These are phyloP conservation scores for Hyaloraphidium curvatum DNA, from an alignment of 192 early-diverging fungal genomes.

Conservation along the genomic window DNA sequence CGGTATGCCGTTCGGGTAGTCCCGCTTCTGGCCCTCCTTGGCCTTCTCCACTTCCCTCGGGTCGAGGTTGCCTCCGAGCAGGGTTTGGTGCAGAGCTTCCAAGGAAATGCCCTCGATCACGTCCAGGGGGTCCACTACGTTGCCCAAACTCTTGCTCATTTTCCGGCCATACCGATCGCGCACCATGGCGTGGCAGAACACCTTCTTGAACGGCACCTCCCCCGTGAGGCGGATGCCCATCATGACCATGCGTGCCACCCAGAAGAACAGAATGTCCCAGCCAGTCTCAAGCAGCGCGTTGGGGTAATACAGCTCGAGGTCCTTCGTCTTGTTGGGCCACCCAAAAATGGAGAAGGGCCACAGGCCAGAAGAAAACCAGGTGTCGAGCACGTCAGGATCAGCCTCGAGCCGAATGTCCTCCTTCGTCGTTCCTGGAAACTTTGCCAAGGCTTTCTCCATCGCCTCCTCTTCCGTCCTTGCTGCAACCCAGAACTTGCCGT, in stretches of 20 bases:
- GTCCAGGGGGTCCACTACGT: conserved; percentile 93
- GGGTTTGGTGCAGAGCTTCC: conserved; percentile 49
- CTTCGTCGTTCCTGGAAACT: conserved; percentile 46
- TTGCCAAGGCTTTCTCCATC: conserved; percentile 41
- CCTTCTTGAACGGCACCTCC: conserved; percentile 80
- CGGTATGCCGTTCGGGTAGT: conserved; percentile 94
- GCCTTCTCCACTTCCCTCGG: conserved; percentile 73
- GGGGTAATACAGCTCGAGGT: conserved; percentile 76
- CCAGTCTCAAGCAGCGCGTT: conserved; percentile 87
- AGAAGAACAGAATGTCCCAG: conserved; percentile 98
- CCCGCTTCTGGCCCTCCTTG: conserved; percentile 57
- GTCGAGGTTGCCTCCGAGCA: conserved; percentile 75
- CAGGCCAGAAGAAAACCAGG: conserved; percentile 97
- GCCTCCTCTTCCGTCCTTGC: conserved; percentile 66
- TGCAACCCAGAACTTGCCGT: conserved; percentile 68
- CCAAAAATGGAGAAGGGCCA: conserved; percentile 98
- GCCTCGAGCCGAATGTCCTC: conserved; percentile 69
- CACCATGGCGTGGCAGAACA: conserved; percentile 96
- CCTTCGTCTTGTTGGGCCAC: conserved; percentile 82
- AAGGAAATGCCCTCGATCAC: conserved; percentile 88
- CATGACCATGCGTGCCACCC: conserved; percentile 99
- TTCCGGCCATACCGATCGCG: conserved; percentile 96
- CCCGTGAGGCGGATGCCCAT: conserved; percentile 87
- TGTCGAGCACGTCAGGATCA: conserved; percentile 94
- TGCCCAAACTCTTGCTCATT: conserved; percentile 92